Evolutionary conservation across 768 basidiomycete genomes (phyloP).

Genomic region (Psilocybe cubensis): DNA sequence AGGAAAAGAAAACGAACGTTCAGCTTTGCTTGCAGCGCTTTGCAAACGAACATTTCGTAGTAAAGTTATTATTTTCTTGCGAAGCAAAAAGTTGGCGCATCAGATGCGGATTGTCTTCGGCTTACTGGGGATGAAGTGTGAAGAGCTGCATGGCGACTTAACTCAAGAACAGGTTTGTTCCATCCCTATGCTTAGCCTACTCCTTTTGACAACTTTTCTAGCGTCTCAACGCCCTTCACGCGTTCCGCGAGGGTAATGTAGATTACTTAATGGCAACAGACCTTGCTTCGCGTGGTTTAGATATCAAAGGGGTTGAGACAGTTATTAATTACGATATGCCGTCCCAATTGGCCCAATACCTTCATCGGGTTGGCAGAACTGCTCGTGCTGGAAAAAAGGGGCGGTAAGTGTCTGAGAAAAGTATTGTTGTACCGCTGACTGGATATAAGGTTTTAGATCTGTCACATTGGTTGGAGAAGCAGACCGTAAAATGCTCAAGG

Average conservation of each 20-base stretch:
- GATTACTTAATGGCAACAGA: slow-evolving; percentile 97
- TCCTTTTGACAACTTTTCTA: slow-evolving; percentile 30
- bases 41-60: slow-evolving; percentile 89
- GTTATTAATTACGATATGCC: slow-evolving; percentile 99
- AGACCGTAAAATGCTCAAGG: slow-evolving; percentile 96
- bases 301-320: slow-evolving; percentile 97
- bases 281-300: slow-evolving; percentile 91
- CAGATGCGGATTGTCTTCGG: slow-evolving; percentile 95
- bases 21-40: slow-evolving; percentile 75
- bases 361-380: slow-evolving; percentile 96
- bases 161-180: slow-evolving; percentile 87
- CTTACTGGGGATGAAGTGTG: slow-evolving; percentile 85
- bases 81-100: slow-evolving; percentile 97
- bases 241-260: slow-evolving; percentile 86
- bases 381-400: slow-evolving; percentile 94
- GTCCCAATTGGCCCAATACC: slow-evolving; percentile 86
- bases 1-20: slow-evolving; percentile 75
- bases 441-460: slow-evolving; percentile 54
- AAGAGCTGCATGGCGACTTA: slow-evolving; percentile 94
- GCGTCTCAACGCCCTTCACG: slow-evolving; percentile 85
- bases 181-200: background rate
- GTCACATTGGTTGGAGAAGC: slow-evolving; percentile 95
- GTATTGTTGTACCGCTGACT: background rate
- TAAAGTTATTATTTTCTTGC: slow-evolving; percentile 89
- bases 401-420: slow-evolving; percentile 59